Conservation (phyloP, 2,329 filamentous ascomycete genomes). For the Talaromyces sp. region DNA sequence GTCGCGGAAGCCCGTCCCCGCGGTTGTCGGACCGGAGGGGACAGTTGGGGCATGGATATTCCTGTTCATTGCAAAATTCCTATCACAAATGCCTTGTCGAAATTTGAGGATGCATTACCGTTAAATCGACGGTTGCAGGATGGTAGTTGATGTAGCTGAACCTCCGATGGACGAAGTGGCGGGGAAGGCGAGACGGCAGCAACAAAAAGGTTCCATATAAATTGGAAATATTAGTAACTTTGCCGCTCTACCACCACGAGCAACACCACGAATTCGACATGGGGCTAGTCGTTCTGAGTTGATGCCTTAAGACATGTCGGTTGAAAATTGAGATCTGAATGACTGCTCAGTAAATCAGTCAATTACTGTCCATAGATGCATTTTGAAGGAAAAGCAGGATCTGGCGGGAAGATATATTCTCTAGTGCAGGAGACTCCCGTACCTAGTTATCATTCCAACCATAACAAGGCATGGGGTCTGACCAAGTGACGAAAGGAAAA, state of each 20-base stretch:
- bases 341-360: too few species aligned
- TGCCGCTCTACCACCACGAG: not conserved
- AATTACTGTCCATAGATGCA: too few species aligned
- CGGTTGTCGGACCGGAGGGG: conserved; percentile 71
- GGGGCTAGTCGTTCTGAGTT: not conserved
- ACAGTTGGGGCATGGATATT: conserved; percentile 66
- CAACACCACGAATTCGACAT: not conserved
- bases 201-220: not conserved
- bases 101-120: not conserved
- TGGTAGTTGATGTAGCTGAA: not conserved
- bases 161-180: conserved; percentile 2
- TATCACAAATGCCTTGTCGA: not conserved
- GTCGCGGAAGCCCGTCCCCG: conserved; percentile 55
- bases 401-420: too few species aligned
- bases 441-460: too few species aligned
- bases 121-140: not conserved
- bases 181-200: not conserved
- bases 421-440: too few species aligned
- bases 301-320: not conserved
- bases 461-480: too few species aligned
- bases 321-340: not conserved
- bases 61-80: conserved; percentile 51
- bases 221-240: not conserved
- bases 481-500: too few species aligned
- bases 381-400: too few species aligned